phyloP scores from a whole-genome alignment of 2,329 filamentous ascomycete genomes.

The Fusarium lyarnte region DNA sequence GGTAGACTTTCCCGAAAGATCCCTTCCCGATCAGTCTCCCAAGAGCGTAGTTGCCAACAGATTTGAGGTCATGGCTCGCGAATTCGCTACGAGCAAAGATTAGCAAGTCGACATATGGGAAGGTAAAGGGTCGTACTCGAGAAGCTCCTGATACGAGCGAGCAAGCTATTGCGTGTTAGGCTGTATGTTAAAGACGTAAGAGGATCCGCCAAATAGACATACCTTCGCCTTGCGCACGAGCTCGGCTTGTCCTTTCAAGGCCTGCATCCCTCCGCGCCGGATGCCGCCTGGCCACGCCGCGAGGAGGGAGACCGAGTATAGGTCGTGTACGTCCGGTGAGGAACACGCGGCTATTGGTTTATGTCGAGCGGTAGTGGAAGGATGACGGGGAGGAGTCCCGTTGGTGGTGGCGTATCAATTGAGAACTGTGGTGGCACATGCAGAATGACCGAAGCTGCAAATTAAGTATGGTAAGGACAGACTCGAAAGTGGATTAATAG shows the following conservation, averaged over 20 bases:
- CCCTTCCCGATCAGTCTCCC: slow-evolving; percentile 95
- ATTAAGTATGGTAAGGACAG: slow-evolving; percentile 21
- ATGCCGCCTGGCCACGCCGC: slow-evolving; percentile 38
- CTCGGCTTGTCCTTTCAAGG: slow-evolving; percentile 66
- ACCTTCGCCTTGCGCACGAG: slow-evolving; percentile 72
- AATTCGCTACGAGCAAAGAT: slow-evolving; percentile 76
- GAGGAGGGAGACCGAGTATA: slow-evolving; percentile 27
- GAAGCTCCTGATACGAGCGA: slow-evolving; percentile 93
- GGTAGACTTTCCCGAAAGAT: slow-evolving; percentile 97
- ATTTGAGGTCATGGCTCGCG: slow-evolving; percentile 87
- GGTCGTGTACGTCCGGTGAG: slow-evolving; percentile 1
- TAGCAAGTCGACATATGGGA: not conserved
- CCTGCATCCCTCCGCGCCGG: slow-evolving; percentile 58
- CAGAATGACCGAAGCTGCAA: slow-evolving; percentile 21
- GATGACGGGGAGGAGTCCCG: slow-evolving; percentile 29
- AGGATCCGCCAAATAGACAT: slow-evolving; percentile 20
- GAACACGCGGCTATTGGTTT: not conserved
- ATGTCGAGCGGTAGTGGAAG: slow-evolving; percentile 15
- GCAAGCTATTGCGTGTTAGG: slow-evolving; percentile 72
- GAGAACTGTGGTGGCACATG: slow-evolving; percentile 31
- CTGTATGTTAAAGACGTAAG: not conserved
- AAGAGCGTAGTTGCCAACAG: slow-evolving; percentile 93
- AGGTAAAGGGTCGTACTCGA: slow-evolving; percentile 73
- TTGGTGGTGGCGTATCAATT: slow-evolving; percentile 33
- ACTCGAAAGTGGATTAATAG: slow-evolving; percentile 1